phyloP scores from a whole-genome alignment of 2,329 filamentous ascomycete species.

The Plenodomus lindquistii region DNA sequence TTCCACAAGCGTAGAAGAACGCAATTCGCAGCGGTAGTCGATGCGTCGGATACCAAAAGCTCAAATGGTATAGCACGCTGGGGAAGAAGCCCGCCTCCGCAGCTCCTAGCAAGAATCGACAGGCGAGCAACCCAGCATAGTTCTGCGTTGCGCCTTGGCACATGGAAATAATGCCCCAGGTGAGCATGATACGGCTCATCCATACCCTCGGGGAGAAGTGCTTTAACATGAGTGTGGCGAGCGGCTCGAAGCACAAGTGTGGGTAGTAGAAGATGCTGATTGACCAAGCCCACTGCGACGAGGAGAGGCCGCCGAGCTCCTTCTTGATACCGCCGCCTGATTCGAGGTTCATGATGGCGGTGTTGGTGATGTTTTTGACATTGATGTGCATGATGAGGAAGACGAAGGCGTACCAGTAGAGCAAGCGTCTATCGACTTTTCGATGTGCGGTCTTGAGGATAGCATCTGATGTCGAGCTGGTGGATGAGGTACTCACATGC shows the following conservation, averaged over 20 bases:
- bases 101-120: constrained; percentile 50
- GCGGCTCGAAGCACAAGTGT: constrained; percentile 37
- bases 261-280: constrained; percentile 42
- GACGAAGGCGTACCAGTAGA: constrained; percentile 40
- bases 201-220: constrained; percentile 24
- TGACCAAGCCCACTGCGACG: constrained; percentile 39
- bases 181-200: constrained; percentile 29
- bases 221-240: constrained; percentile 26
- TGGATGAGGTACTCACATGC: constrained; percentile 10
- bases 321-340: constrained; percentile 36
- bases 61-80: constrained; percentile 55
- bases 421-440: constrained; percentile 38
- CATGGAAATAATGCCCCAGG: constrained; percentile 43
- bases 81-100: constrained; percentile 39
- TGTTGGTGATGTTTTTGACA: constrained; percentile 39
- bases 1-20: constrained; percentile 61
- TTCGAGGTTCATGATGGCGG: constrained; percentile 43
- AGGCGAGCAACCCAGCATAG: constrained; percentile 48
- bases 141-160: constrained; percentile 51
- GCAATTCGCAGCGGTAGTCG: constrained; percentile 59
- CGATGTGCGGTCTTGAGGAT: constrained; percentile 23
- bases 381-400: constrained; percentile 38
- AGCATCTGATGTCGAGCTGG: constrained; percentile 8
- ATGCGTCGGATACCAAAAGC: constrained; percentile 62
- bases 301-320: constrained; percentile 37